Conservation (phyloP, 1,284 basidiomycete species). For the Tremellales sp. region DNA sequence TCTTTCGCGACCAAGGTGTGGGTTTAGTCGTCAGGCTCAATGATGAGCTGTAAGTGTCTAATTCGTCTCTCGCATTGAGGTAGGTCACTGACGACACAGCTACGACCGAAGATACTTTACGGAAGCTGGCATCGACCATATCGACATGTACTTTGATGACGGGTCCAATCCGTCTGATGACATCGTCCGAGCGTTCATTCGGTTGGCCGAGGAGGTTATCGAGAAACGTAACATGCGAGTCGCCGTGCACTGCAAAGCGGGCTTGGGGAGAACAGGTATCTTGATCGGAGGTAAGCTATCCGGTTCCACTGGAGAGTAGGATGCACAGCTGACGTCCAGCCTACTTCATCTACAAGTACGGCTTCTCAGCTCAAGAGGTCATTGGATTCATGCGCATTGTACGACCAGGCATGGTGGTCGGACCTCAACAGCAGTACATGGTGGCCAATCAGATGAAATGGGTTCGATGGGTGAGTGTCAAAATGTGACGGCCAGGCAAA, state of each 20-base stretch:
- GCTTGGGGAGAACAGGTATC: conserved; percentile 60
- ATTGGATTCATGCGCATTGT: conserved; percentile 99
- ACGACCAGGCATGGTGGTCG: conserved; percentile 85
- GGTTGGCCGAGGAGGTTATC: conserved; percentile 72
- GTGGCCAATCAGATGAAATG: conserved; percentile 92
- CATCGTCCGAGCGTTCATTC: conserved; percentile 86
- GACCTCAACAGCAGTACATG: conserved; percentile 80
- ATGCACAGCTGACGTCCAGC: conserved; percentile 52
- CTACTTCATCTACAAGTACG: conserved; percentile 97
- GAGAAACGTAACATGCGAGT: conserved; percentile 64
- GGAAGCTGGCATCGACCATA: conserved; percentile 80
- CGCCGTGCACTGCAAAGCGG: conserved; percentile 69
- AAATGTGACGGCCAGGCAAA: conserved; percentile 48
- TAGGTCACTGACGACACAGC: conserved; percentile 11
- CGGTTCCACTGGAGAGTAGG: neutral
- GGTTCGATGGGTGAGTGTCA: conserved; percentile 81
- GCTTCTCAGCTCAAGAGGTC: conserved; percentile 96
- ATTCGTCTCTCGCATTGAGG: too few relatives aligned
- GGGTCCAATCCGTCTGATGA: conserved; percentile 80
- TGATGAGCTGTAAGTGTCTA: conserved; percentile 61
- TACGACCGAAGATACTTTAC: conserved; percentile 84
- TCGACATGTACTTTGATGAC: conserved; percentile 89
- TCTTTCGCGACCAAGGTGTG: conserved; percentile 82
- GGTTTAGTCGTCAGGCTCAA: conserved; percentile 93
- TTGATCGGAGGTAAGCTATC: conserved; percentile 64